Percentiles rank a stretch among this genome's conserved stretches.
phyloP scores from a whole-genome alignment of 257 asterid species.

The Leonotis leonurus region DNA sequence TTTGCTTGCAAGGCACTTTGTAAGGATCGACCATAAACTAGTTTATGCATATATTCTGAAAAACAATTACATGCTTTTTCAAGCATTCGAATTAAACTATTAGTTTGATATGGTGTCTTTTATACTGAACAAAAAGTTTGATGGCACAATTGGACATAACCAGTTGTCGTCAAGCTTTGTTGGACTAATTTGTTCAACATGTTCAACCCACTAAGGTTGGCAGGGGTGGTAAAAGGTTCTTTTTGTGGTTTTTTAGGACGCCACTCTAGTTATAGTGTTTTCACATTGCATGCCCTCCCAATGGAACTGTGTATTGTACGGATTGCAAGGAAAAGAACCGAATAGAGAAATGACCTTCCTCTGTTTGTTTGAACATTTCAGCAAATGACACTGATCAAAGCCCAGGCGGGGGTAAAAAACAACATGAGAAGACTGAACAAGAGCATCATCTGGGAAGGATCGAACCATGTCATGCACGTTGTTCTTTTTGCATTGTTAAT shows the following conservation, averaged over 20 bases:
- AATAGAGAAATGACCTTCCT: too few species aligned
- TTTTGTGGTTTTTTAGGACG: neutral
- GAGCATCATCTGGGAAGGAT: constrained; percentile 62
- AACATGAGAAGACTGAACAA: constrained; percentile 64
- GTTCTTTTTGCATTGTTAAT: constrained; percentile 59
- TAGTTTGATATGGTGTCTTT: neutral
- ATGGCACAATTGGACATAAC: neutral
- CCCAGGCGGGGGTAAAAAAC: constrained; percentile 75
- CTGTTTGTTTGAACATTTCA: constrained; percentile 15
- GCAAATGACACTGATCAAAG: constrained; percentile 80
- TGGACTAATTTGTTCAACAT: neutral
- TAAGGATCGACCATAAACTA: too few species aligned
- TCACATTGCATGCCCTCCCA: neutral
- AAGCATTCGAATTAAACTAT: neutral
- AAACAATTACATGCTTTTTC: neutral
- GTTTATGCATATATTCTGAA: neutral
- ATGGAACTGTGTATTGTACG: neutral
- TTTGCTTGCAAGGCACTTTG: too few species aligned
- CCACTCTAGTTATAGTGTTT: neutral
- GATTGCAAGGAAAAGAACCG: too few species aligned
- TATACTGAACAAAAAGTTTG: neutral
- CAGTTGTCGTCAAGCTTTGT: neutral
- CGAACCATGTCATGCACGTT: constrained; percentile 62
- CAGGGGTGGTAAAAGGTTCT: neutral
- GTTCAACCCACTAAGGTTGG: neutral